Evolutionary conservation across 768 basidiomycete species (phyloP).

Genomic region (Russula foetens): DNA sequence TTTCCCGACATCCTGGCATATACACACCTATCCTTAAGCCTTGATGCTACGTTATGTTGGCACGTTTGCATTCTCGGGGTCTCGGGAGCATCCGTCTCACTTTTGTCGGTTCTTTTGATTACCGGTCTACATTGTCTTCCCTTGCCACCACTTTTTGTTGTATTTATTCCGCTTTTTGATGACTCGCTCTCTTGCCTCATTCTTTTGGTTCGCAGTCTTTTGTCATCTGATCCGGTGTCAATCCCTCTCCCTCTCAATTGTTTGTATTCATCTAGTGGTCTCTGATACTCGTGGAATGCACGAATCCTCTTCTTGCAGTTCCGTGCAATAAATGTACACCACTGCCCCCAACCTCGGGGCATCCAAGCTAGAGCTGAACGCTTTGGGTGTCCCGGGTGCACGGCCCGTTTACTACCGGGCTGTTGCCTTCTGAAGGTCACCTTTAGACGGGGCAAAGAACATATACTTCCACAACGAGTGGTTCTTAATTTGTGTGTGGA

Average conservation of each 20-base stretch:
- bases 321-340: background rate
- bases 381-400: constrained; percentile 11
- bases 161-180: constrained; percentile 3
- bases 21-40: background rate
- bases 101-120: background rate
- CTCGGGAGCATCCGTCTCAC: background rate
- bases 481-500: constrained; percentile 19
- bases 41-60: background rate
- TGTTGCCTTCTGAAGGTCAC: background rate
- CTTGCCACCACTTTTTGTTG: background rate
- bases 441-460: constrained; percentile 32
- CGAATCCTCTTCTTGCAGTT: background rate
- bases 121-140: background rate
- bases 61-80: background rate
- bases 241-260: background rate
- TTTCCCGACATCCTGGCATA: background rate
- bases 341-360: constrained; percentile 7
- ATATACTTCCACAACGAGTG: constrained; percentile 30
- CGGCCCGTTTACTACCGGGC: constrained; percentile 15
- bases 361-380: constrained; percentile 7
- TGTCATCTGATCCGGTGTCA: background rate
- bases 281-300: background rate
- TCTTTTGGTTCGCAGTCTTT: background rate
- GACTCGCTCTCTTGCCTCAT: background rate
- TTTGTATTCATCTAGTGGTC: constrained; percentile 9